Conservation (phyloP, 805 yeast species). For the Candida michaelii region DNA sequence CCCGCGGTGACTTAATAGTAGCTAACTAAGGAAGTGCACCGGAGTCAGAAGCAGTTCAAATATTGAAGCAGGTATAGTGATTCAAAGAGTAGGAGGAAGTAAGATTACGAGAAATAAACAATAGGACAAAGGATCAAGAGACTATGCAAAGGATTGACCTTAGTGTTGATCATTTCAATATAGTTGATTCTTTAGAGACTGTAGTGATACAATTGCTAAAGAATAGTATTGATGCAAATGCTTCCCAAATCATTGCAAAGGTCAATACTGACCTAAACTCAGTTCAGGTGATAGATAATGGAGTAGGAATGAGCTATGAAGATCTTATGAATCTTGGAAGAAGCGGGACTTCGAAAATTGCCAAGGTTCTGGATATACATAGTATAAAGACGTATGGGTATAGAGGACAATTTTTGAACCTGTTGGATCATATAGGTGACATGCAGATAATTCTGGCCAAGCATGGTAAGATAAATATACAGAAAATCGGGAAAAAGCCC, state of each 20-base stretch:
- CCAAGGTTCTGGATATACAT: conserved; percentile 35
- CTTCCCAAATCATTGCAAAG: conserved; percentile 36
- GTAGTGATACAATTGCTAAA: neutral
- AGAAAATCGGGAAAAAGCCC: neutral
- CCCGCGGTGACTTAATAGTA: neutral
- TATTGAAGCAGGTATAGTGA: too few relatives aligned
- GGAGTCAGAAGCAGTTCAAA: too few relatives aligned
- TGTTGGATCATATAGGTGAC: conserved; percentile 28
- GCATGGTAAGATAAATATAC: neutral
- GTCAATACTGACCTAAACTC: conserved; percentile 32
- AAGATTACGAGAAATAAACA: too few relatives aligned
- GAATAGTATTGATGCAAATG: conserved; percentile 56
- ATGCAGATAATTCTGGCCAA: neutral
- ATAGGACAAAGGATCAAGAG: neutral
- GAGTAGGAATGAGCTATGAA: conserved; percentile 57
- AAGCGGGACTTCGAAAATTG: conserved; percentile 57
- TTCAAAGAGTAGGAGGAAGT: too few relatives aligned
- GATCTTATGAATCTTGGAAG: conserved; percentile 50
- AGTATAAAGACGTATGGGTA: conserved; percentile 56
- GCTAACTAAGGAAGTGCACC: neutral
- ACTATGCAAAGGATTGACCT: neutral
- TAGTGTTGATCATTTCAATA: neutral
- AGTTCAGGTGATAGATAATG: conserved; percentile 61
- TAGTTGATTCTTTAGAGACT: neutral
- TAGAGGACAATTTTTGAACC: conserved; percentile 68